Evolutionary conservation across 2,329 filamentous ascomycete genomes (phyloP).

Genomic region (Nemania sp.): DNA sequence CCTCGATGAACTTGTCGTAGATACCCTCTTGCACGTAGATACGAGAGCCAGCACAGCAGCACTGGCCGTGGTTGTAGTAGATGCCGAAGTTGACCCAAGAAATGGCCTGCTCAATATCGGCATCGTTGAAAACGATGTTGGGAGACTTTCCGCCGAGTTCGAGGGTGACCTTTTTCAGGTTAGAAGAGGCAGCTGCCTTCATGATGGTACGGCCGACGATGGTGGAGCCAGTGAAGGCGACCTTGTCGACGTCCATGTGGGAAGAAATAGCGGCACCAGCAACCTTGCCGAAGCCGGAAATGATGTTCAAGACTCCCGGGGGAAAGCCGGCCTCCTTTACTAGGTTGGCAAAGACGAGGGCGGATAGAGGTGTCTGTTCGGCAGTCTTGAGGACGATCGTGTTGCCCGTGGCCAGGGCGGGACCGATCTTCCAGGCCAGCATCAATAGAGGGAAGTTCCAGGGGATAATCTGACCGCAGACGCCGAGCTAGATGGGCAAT

Average conservation of each 20-base stretch:
- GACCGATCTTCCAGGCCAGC: constrained; percentile 81
- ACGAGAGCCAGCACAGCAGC: constrained; percentile 76
- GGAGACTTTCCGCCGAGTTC: constrained; percentile 81
- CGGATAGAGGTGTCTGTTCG: constrained; percentile 75
- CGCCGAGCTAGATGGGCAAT: constrained; percentile 32
- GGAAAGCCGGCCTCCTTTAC: constrained; percentile 80
- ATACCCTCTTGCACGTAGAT: constrained; percentile 85
- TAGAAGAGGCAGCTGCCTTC: constrained; percentile 76
- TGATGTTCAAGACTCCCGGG: constrained; percentile 74
- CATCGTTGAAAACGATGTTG: constrained; percentile 79
- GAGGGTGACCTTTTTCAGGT: constrained; percentile 81
- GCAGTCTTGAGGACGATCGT: constrained; percentile 73
- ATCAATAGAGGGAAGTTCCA: constrained; percentile 88
- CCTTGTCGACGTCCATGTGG: constrained; percentile 82
- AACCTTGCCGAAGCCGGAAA: constrained; percentile 76
- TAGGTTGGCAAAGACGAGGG: constrained; percentile 64
- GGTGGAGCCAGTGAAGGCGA: constrained; percentile 81
- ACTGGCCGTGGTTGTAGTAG: constrained; percentile 67
- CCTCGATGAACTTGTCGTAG: constrained; percentile 82
- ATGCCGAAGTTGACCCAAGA: constrained; percentile 76
- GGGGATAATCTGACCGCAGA: constrained; percentile 82
- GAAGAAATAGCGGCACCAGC: constrained; percentile 75
- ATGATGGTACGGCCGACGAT: constrained; percentile 74
- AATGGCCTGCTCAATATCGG: constrained; percentile 76
- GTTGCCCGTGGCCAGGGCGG: constrained; percentile 74